Base-by-base conservation (phyloP, 306 rosid genomes). In the Sindora glabra region DNA sequence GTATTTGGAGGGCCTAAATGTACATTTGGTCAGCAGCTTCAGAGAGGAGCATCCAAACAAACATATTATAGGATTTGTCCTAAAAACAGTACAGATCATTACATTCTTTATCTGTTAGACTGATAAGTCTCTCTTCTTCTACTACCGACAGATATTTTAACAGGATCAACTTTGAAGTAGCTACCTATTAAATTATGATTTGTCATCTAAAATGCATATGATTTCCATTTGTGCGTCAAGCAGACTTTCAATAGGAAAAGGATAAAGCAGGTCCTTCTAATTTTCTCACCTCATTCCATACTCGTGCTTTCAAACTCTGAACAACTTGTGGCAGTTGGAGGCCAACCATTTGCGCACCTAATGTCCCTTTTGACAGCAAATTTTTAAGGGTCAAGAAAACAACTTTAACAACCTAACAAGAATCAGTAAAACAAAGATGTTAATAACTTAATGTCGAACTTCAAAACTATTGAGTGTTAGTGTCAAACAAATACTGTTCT, bases 291-390 rank as follows among this genome's bases (percentile, higher is more conserved):
- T 94, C 99, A 73, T 94, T 94, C 99, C 99, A 94, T 46, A 97
- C 99, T 79, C 89, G 99, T 54, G 94, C 89, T 77, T 94, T 94
- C 81, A 94, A 84, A 74, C 85, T 94, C 71, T 84, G 99, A 74
- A 89, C 99, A 65, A 80, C 77, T 75, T 86, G 99, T 16, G 87
- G 95, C 36, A 94, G 86, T 72, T 91, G 97, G 59, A 89, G 84
- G 72, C 87, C 95, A 48, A 94, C 94, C 97, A 94, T 86, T 83
- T 89, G 95, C 62, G 97, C 87, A 72, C 94, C 99, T 80, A 89
- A 80, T 17, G 94, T 71, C 66, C 89, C 97, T 74, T 81, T 94
- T 49, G 85, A 71, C 69, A 89, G 81, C 84, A 94, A 71, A 81
- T 94, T 94, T 77, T 81, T 84, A 40, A 94, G 73, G 64, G 90